phyloP scores from a whole-genome alignment of 2,329 filamentous ascomycete genomes.

The Alternaria hordeiaustralica region DNA sequence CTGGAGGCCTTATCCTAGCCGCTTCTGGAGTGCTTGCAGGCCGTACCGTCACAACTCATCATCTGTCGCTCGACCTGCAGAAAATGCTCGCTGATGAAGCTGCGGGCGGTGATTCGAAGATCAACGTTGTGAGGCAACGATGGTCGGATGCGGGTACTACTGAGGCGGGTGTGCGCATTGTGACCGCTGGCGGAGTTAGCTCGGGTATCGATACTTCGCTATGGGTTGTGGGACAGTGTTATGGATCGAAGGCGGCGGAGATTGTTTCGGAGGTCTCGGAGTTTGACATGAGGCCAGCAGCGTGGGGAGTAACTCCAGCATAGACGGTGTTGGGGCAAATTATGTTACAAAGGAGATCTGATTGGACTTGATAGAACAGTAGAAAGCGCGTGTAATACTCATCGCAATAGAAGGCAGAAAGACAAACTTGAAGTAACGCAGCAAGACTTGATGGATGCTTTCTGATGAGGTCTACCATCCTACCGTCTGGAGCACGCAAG shows the following conservation, averaged over 20 bases:
- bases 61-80: constrained; percentile 35
- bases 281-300: constrained; percentile 35
- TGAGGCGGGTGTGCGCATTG: constrained; percentile 39
- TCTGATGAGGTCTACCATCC: neutral
- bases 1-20: constrained; percentile 48
- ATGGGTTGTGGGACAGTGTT: constrained; percentile 35
- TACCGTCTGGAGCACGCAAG: too few relatives aligned
- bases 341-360: neutral
- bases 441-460: neutral
- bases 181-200: constrained; percentile 45
- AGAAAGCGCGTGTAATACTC: neutral
- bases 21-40: constrained; percentile 46
- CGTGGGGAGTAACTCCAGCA: constrained; percentile 4
- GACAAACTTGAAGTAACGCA: neutral
- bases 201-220: constrained; percentile 43
- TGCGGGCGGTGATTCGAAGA: constrained; percentile 33
- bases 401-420: neutral
- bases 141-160: constrained; percentile 44
- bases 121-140: constrained; percentile 35
- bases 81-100: constrained; percentile 38
- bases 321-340: neutral
- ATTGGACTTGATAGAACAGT: neutral
- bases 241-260: constrained; percentile 33
- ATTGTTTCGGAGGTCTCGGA: constrained; percentile 37
- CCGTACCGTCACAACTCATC: constrained; percentile 50